Base-by-base conservation (phyloP, 2,329 filamentous ascomycete genomes). In the Coniella lustricola region DNA sequence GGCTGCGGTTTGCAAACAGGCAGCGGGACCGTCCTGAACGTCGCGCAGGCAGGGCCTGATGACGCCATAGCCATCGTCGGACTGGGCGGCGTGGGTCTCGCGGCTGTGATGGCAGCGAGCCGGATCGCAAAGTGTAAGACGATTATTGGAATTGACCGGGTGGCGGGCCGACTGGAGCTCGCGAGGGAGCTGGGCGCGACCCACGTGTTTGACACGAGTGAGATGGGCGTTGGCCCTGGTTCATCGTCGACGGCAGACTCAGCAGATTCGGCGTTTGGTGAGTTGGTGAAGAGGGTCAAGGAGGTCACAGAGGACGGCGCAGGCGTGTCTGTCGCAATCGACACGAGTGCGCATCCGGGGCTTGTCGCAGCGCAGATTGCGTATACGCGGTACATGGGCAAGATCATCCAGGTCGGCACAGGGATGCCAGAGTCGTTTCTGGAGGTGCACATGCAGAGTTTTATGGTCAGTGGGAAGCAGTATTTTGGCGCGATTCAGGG, bases 341-440 rank as follows among this genome's bases (percentile, higher is more conserved):
- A 79, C 46, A 76, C 74, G 0, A 77, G 72, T 1, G 76, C 72
- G 0, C 67, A 33, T 50, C 66, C 34, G 51, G 76, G 48, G 59
- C 46, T 51, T 3, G 49, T 76, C 14, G 60, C 68, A 8, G 68
- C 68, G 3, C 67, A 65, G 1, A 52, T 75, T 2, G 62, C 69
- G 2, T 66, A 66, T 31, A 66, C 72, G 4, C 60, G 69, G 12
- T 67, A 67, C 25, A 66, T 66, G 49, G 75, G 73, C 1, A 71
- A 70, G 51, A 64, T 76, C 21, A 65, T 77, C 5, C 70, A 76
- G 54, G 70, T 78, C 16, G 75, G 75, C 1, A 69, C 68, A 0
- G 66, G 73, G 4, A 67, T 69, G 35, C 64, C 68, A 2, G 67
- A 70, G 2, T 62, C 66, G 5, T 63, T 64, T n/a, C 49, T 76